Evolutionary conservation across 1,284 basidiomycete species (phyloP).

Genomic region (Psilocybe mexicana): DNA sequence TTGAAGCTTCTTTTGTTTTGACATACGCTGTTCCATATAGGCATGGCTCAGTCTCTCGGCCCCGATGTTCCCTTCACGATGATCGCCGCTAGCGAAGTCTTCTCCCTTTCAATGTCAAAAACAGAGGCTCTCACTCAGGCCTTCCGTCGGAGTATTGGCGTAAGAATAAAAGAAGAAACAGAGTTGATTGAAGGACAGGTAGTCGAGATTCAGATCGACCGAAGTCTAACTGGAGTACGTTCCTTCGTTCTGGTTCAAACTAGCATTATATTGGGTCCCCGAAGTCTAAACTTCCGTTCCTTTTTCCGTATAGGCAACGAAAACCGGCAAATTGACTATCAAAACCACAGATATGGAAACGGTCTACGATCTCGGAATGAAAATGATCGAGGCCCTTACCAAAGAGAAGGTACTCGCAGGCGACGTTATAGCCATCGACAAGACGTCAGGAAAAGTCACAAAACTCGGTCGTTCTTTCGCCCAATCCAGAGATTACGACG

Average conservation of each 20-base stretch:
- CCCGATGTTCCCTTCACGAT: slow-evolving; percentile 96
- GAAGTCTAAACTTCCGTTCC: slow-evolving; percentile 2
- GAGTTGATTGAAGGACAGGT: slow-evolving; percentile 98
- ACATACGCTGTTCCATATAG: slow-evolving; percentile 40
- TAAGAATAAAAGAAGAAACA: slow-evolving; percentile 96
- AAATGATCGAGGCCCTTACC: slow-evolving; percentile 97
- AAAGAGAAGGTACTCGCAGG: slow-evolving; percentile 98
- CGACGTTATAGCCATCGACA: slow-evolving; percentile 96
- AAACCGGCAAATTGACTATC: slow-evolving; percentile 96
- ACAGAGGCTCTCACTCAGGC: slow-evolving; percentile 98
- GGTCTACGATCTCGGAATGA: slow-evolving; percentile 96
- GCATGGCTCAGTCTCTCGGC: slow-evolving; percentile 96
- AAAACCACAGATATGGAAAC: slow-evolving; percentile 99
- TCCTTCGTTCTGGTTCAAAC: slow-evolving; percentile 9
- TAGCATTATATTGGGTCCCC: slow-evolving; percentile 13
- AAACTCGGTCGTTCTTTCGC: slow-evolving; percentile 97
- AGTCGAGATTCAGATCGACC: slow-evolving; percentile 97
- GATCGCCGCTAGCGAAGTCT: slow-evolving; percentile 97
- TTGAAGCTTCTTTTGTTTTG: background rate
- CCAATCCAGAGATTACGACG: slow-evolving; percentile 95
- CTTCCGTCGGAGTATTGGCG: slow-evolving; percentile 93
- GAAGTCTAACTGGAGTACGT: slow-evolving; percentile 92
- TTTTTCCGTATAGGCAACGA: slow-evolving; percentile 72
- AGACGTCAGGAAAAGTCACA: slow-evolving; percentile 95
- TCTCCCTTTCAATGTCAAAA: slow-evolving; percentile 97